Evolutionary conservation across 2,329 filamentous ascomycete species (phyloP).

Genomic region (Thermoascus crustaceus): DNA sequence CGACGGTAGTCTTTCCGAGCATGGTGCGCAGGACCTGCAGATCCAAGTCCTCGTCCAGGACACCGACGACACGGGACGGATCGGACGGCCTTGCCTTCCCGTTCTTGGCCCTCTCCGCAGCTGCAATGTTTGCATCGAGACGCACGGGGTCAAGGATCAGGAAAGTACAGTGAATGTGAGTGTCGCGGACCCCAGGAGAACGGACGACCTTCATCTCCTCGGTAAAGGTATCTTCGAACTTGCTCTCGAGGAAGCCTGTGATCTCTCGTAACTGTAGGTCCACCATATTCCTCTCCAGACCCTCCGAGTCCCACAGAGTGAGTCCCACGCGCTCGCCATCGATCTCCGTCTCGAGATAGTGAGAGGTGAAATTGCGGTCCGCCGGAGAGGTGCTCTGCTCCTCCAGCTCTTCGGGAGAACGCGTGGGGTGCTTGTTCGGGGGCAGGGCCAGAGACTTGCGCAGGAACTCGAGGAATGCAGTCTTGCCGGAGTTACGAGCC

Average conservation of each 20-base stretch:
- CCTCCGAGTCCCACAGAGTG: conserved; percentile 94
- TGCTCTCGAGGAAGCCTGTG: conserved; percentile 86
- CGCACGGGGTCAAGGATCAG: conserved; percentile 80
- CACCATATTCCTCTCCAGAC: conserved; percentile 87
- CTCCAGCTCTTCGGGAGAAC: conserved; percentile 49
- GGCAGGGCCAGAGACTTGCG: conserved; percentile 76
- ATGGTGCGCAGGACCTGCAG: conserved; percentile 81
- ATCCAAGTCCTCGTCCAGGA: conserved; percentile 81
- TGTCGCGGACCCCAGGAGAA: conserved; percentile 86
- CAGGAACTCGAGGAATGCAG: conserved; percentile 92
- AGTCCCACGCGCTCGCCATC: conserved; percentile 85
- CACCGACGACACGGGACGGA: conserved; percentile 45
- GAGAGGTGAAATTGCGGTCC: conserved; percentile 65
- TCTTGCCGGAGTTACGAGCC: conserved; percentile 81
- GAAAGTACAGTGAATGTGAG: conserved; percentile 94
- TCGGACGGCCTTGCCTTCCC: conserved; percentile 43
- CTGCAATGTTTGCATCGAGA: conserved; percentile 72
- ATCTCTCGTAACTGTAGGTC: conserved; percentile 91
- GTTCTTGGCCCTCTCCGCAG: conserved; percentile 51
- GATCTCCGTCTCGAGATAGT: conserved; percentile 91
- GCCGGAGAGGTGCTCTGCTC: conserved; percentile 47
- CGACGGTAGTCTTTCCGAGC: conserved; percentile 87
- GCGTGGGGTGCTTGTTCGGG: conserved; percentile 61
- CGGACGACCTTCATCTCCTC: conserved; percentile 98
- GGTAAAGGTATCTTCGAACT: conserved; percentile 94